phyloP scores from a whole-genome alignment of 2,329 filamentous ascomycete species.

The Venturiaceae sp. region DNA sequence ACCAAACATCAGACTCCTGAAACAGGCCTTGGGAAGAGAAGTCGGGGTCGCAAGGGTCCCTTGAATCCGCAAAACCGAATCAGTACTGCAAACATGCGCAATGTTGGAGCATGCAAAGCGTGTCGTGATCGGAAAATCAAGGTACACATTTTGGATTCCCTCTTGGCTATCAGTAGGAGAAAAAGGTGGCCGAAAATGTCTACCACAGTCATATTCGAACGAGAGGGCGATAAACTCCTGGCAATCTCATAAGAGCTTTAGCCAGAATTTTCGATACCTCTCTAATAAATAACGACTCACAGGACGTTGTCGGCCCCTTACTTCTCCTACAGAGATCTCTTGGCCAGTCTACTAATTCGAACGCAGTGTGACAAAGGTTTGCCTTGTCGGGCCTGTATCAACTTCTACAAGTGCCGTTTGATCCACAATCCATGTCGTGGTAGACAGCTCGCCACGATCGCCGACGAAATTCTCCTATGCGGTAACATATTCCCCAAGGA shows the following conservation, averaged over 20 bases:
- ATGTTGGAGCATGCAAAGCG: constrained; percentile 5
- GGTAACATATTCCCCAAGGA: constrained; percentile 4
- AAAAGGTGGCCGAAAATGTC: no score
- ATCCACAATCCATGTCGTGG: constrained; percentile 26
- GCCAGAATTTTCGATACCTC: no score
- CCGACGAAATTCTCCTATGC: constrained; percentile 5
- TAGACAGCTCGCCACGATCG: constrained; percentile 19
- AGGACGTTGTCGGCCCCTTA: no score
- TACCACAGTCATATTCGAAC: no score
- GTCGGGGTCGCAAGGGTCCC: not conserved
- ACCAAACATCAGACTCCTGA: not conserved
- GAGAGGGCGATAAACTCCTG: no score
- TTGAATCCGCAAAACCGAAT: not conserved
- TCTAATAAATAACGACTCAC: no score
- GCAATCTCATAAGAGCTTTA: no score
- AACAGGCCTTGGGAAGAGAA: not conserved
- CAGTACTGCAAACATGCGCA: constrained; percentile 3
- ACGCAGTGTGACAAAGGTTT: constrained; percentile 25
- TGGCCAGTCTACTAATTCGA: no score
- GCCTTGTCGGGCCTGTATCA: constrained; percentile 27
- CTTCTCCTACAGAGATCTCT: no score
- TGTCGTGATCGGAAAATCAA: constrained; percentile 6
- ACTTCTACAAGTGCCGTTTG: constrained; percentile 26
- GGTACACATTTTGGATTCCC: not conserved
- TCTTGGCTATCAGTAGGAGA: not conserved